Base-by-base conservation (phyloP, 139 green algal genomes). In the Auxenochlorella pyrenoidosa region DNA sequence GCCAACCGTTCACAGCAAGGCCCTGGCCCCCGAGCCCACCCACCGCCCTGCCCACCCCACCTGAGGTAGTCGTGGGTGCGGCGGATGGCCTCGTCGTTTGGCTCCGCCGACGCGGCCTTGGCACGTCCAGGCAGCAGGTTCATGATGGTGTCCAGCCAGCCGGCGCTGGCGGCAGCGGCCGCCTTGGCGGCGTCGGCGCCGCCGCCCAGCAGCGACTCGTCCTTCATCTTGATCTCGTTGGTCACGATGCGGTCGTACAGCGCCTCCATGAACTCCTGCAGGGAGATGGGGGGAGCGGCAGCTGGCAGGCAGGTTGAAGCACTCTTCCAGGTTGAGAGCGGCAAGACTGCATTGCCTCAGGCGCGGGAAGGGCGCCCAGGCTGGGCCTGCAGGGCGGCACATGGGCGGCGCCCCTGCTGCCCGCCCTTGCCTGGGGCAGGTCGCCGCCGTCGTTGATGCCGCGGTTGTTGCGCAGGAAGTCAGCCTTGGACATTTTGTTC, bases 211-310 rank as follows among this genome's bases (percentile, higher is more conserved):
- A 54, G 38, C 66, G 32, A 26, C 26, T 86, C 82, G 66, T 86
- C 82, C 82, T 97, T 97, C 94, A 99, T 98, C 92, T 98, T 98
- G 92, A 99, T 99, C 91, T 99, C 98, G 88, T 99, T 97, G 85
- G 43, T 94, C 8, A 95, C 88, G 84, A 99, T 99, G 87, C 97
- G 94, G 79, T 99, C 96, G 89, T 99, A 99, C 65, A 99, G 93
- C 15, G 89, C 91, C 19, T 77, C 84, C 93, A 99, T 94, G 88
- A 98, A 98, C 13, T 98, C 96, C 65, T 75, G 79, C 38, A 32
- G 75, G 43, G 13, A 2, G 18, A 4, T 63, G 54, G 16, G 18
- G 16, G 16, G 16, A 41, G 47, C 47, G 47, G 47, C 47, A 54
- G 47, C 47, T 6, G 8, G 12, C 12, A 40, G 30, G 66, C 16